These are phyloP conservation scores for Magnaporthiopsis poae DNA, from an alignment of 2,329 filamentous ascomycete species.

Conservation along the genomic window DNA sequence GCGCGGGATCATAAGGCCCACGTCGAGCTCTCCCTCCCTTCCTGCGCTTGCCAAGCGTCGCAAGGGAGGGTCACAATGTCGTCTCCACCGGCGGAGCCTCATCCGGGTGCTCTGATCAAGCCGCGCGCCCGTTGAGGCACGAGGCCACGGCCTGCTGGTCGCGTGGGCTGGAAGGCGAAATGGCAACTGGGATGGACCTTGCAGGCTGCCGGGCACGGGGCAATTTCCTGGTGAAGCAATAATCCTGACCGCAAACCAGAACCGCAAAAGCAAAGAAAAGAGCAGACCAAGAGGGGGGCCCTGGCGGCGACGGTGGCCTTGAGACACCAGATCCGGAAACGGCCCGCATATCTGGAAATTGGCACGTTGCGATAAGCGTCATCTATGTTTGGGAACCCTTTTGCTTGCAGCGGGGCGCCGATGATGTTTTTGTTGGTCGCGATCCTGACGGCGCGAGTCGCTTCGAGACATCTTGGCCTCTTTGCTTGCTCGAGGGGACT, in stretches of 20 bases:
- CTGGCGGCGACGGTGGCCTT: neutral
- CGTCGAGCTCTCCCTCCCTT: neutral
- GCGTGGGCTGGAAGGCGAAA: neutral
- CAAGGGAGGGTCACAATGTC: neutral
- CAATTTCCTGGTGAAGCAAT: neutral
- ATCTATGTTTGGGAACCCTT: neutral
- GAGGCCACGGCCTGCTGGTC: neutral
- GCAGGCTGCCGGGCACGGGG: too few relatives aligned
- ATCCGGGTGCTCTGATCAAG: neutral
- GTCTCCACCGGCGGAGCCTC: neutral
- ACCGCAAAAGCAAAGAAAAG: neutral
- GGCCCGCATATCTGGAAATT: neutral
- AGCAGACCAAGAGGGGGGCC: neutral
- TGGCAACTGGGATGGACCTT: neutral
- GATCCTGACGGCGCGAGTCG: neutral
- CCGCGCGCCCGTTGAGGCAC: neutral
- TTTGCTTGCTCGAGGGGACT: neutral
- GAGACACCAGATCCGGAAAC: neutral
- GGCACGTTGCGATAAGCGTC: too few relatives aligned
- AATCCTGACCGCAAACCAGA: neutral
- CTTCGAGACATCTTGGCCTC: neutral
- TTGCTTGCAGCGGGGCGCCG: neutral
- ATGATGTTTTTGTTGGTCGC: neutral
- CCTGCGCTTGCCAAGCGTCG: neutral
- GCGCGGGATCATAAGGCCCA: neutral